These are phyloP conservation scores for Ilex aquifolium DNA, from an alignment of 257 asterid species.

Conservation along the genomic window DNA sequence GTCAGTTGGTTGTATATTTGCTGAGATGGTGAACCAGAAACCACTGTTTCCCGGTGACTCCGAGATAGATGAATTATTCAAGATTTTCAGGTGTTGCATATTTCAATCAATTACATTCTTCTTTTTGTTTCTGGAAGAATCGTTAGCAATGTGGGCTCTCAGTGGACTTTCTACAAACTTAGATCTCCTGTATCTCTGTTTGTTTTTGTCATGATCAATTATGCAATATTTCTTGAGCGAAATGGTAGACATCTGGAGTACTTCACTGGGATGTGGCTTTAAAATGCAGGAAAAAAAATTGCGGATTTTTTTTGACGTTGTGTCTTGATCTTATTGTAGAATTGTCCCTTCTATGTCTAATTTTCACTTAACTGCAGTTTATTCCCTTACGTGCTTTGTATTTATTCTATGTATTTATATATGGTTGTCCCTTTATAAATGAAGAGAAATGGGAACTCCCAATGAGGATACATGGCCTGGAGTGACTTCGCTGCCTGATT, in stretches of 20 bases:
- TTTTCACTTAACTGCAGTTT: too few relatives aligned
- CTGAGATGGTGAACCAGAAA: conserved; percentile 84
- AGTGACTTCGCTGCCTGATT: conserved; percentile 91
- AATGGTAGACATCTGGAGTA: too few relatives aligned
- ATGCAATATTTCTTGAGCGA: too few relatives aligned
- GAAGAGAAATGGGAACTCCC: conserved; percentile 90
- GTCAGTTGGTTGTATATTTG: conserved; percentile 98
- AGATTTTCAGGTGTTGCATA: conserved; percentile 68
- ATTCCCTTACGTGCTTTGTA: too few relatives aligned
- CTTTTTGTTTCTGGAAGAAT: not conserved
- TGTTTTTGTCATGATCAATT: not conserved
- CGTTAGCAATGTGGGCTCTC: too few relatives aligned
- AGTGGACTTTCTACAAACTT: too few relatives aligned
- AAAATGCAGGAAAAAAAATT: too few relatives aligned
- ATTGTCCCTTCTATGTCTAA: not conserved
- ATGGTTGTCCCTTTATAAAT: conserved; percentile 14
- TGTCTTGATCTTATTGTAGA: not conserved
- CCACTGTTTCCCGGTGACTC: conserved; percentile 95
- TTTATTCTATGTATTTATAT: conserved; percentile 9
- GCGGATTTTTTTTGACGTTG: not conserved
- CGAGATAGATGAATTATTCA: conserved; percentile 85
- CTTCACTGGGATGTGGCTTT: too few relatives aligned
- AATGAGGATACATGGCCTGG: conserved; percentile 93
- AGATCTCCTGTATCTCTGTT: too few relatives aligned
- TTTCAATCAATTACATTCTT: conserved; percentile 6